Conservation (phyloP, 352 stramenopile species). For the Globisporangium viniferum region DNA sequence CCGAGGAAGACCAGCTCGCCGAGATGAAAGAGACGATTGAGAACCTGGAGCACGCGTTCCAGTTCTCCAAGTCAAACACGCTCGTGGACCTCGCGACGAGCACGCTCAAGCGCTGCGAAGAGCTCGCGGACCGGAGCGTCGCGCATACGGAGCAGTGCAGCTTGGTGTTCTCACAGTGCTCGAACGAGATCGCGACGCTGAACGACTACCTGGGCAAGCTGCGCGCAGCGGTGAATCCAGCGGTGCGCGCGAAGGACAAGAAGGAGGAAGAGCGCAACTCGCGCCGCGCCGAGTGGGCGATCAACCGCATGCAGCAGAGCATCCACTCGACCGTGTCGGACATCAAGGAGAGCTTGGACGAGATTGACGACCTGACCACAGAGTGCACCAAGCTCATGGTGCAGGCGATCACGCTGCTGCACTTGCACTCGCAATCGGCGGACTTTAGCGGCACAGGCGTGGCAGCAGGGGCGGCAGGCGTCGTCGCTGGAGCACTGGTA, state of each 20-base stretch:
- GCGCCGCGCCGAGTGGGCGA: conserved; percentile 71
- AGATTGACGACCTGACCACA: conserved; percentile 76
- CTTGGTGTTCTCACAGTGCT: conserved; percentile 78
- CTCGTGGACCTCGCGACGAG: conserved; percentile 71
- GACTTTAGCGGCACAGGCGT: conserved; percentile 87
- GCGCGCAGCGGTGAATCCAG: conserved; percentile 55
- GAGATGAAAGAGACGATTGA: conserved; percentile 59
- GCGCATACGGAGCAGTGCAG: conserved; percentile 74
- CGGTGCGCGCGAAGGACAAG: conserved; percentile 50
- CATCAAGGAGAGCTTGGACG: conserved; percentile 72
- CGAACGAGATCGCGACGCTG: conserved; percentile 74
- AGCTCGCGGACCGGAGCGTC: conserved; percentile 67
- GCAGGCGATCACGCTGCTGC: conserved; percentile 81
- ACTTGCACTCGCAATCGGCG: conserved; percentile 70
- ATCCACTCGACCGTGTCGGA: conserved; percentile 57
- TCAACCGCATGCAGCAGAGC: conserved; percentile 71
- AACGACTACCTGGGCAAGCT: conserved; percentile 80
- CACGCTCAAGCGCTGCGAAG: conserved; percentile 61
- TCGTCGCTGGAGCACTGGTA: conserved; percentile 81
- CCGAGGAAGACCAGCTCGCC: conserved; percentile 67
- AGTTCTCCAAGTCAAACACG: conserved; percentile 73
- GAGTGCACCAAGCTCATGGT: conserved; percentile 87
- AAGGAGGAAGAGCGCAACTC: conserved; percentile 69
- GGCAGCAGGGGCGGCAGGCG: conserved; percentile 66
- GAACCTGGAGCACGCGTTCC: conserved; percentile 74